Evolutionary conservation across 257 asterid genomes (phyloP), one percentile per base, ranked within the genome.

Genomic region (Solanum rostratum): DNA sequence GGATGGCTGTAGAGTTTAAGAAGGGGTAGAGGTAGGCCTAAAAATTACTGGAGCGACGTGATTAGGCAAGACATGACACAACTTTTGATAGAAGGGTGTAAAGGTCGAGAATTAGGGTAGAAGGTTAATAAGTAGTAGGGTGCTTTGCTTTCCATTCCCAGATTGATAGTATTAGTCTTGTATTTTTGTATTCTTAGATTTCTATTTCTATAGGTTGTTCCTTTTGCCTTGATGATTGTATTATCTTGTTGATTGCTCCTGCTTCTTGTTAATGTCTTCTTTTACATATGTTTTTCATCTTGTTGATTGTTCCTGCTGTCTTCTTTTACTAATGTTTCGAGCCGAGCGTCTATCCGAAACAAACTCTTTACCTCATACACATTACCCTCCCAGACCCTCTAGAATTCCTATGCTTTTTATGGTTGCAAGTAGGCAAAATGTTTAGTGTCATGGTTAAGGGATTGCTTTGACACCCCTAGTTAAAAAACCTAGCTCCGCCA

Each of bases 291-390:
- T 8, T 43, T 43, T 8, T 33, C 39, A 3, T 59, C 66, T 57
- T 59, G 66, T 59, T n/a, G 66, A 59, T 59, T 4, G 16, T 59
- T n/a, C 7, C 66, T 59, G 15, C 16, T n/a, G 65, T 57, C 10
- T 8, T 43, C 49, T 43, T 43, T 43, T 43, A 43, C 49, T 7
- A 7, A 8, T 43, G 10, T 8, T 43, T 43, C 10, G 49, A 43
- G 12, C 0, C 2, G 3, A 8, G 2, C 0, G 2, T 43, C 65
- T 27, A n/a, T 59, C 1, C 0, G 7, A 59, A 59, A n/a, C 29
- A n/a, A 57, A 13, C 29, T 59, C 10, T 59, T 14, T n/a, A 57
- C 3, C 9, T 1, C 9, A 27, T n/a, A 59, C 30, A 10, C 66
- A 59, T 29, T 12, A n/a, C 16, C 1, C 0, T 59, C 30, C 16